Percentiles rank a stretch among this genome's conserved stretches.
Conservation (phyloP, 768 basidiomycete species). For the Rubroboletus pulcherrimus region DNA sequence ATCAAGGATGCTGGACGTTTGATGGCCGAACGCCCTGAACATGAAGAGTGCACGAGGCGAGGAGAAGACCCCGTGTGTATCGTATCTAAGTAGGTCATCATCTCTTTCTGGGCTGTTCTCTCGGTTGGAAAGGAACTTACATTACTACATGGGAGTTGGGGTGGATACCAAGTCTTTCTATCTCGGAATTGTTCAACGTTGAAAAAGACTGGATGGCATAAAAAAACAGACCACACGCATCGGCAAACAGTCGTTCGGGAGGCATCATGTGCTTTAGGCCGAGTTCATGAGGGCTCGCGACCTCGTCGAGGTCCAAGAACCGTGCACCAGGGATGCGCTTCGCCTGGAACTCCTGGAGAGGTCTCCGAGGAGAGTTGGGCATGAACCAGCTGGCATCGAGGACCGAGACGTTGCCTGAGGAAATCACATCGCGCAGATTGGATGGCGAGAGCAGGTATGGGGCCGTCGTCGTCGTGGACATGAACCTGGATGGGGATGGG, state of each 20-base stretch:
- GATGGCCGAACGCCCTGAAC: constrained; percentile 89
- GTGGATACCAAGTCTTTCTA: constrained; percentile 70
- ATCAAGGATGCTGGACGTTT: constrained; percentile 80
- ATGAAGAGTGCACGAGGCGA: constrained; percentile 92
- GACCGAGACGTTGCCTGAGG: constrained; percentile 36
- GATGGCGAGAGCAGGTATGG: constrained; percentile 54
- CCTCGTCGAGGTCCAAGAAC: constrained; percentile 78
- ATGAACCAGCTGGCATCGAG: constrained; percentile 91
- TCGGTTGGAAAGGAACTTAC: constrained; percentile 37
- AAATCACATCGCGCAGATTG: constrained; percentile 38
- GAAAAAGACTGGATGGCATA: constrained; percentile 2
- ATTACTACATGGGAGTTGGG: constrained; percentile 78
- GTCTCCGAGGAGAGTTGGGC: constrained; percentile 77
- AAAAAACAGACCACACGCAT: constrained; percentile 66
- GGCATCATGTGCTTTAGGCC: constrained; percentile 97
- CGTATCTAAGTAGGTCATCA: constrained; percentile 62
- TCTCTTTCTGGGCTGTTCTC: constrained; percentile 5
- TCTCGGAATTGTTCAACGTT: constrained; percentile 15
- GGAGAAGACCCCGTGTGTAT: constrained; percentile 86
- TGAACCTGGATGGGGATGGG: constrained; percentile 22
- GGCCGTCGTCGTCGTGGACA: constrained; percentile 37
- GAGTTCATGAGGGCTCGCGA: constrained; percentile 68
- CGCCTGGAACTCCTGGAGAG: constrained; percentile 61
- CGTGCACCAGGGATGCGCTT: constrained; percentile 69
- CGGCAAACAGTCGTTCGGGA: constrained; percentile 59